Evolutionary conservation across 768 basidiomycete species (phyloP).

Genomic region (Sistotremastrum niveocremeum): DNA sequence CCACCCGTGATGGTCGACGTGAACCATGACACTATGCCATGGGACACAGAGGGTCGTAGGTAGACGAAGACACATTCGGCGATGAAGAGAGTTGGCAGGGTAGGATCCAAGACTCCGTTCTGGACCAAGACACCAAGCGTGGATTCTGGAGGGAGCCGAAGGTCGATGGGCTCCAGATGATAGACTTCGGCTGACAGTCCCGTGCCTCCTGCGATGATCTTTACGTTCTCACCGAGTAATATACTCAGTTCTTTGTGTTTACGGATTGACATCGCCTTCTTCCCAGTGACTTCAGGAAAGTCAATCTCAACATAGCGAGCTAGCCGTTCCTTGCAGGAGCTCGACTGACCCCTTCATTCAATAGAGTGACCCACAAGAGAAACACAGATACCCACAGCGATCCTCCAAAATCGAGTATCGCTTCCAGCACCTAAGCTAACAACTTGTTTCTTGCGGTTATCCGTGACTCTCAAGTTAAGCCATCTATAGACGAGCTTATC

Average conservation of each 20-base stretch:
- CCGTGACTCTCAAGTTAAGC: constrained; percentile 31
- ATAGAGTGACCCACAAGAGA: background rate
- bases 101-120: constrained; percentile 36
- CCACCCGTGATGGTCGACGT: constrained; percentile 30
- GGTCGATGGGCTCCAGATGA: constrained; percentile 65
- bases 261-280: constrained; percentile 71
- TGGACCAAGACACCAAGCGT: constrained; percentile 29
- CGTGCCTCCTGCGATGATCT: constrained; percentile 47
- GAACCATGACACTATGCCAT: constrained; percentile 62
- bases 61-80: constrained; percentile 94
- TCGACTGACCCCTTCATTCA: constrained; percentile 32
- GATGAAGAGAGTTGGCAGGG: constrained; percentile 67
- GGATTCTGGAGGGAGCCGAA: constrained; percentile 43
- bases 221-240: constrained; percentile 35
- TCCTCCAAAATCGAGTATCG: constrained; percentile 90
- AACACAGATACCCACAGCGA: constrained; percentile 44
- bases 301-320: constrained; percentile 77
- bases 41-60: constrained; percentile 49
- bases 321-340: constrained; percentile 34
- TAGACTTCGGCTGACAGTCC: constrained; percentile 42
- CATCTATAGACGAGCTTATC: constrained; percentile 64
- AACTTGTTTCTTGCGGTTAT: constrained; percentile 56
- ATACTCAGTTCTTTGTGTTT: constrained; percentile 46
- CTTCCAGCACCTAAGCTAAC: constrained; percentile 94
- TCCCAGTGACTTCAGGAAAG: constrained; percentile 72